A percentile compares a stretch with the other conserved stretches of the same genome.
Evolutionary conservation across 495 filamentous ascomycete genomes (phyloP).

Genomic region (Glarea lozoyensis): DNA sequence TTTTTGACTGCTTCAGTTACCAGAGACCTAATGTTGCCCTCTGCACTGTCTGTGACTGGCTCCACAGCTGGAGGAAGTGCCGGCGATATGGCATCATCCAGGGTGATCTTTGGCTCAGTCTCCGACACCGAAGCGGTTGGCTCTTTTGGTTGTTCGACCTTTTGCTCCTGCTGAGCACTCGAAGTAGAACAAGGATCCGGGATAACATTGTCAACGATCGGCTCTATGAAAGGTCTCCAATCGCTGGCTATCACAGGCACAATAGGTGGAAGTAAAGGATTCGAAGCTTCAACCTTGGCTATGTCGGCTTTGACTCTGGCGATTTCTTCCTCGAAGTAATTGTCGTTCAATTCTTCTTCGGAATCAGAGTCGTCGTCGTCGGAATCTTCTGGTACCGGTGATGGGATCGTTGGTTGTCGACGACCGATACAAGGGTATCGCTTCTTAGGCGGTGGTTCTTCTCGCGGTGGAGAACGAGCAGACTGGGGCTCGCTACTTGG

Average conservation of each 20-base stretch:
- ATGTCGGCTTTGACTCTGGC: constrained; percentile 32
- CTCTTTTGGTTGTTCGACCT: not conserved
- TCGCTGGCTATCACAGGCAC: not conserved
- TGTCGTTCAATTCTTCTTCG: constrained; percentile 41
- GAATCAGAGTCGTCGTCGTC: constrained; percentile 30
- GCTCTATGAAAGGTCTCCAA: constrained; percentile 3
- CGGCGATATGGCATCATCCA: not conserved
- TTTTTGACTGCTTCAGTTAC: not conserved
- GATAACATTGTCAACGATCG: constrained; percentile 1
- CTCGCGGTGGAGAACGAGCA: not conserved
- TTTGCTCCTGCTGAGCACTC: not conserved
- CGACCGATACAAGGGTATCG: constrained; percentile 2
- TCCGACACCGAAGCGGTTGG: not conserved
- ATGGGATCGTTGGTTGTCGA: not conserved
- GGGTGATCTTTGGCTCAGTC: not conserved
- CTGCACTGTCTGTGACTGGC: not conserved
- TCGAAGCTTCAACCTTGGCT: constrained; percentile 29
- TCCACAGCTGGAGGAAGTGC: not conserved
- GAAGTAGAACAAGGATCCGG: constrained; percentile 30
- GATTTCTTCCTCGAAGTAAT: constrained; percentile 37
- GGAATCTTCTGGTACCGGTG: not conserved
- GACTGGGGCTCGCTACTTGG: not conserved
- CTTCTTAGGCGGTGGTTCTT: not conserved
- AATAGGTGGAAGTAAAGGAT: constrained; percentile 25
- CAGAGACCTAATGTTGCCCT: not conserved